phyloP scores from a whole-genome alignment of 2,329 filamentous ascomycete species.

The Harringtonia aguacate region DNA sequence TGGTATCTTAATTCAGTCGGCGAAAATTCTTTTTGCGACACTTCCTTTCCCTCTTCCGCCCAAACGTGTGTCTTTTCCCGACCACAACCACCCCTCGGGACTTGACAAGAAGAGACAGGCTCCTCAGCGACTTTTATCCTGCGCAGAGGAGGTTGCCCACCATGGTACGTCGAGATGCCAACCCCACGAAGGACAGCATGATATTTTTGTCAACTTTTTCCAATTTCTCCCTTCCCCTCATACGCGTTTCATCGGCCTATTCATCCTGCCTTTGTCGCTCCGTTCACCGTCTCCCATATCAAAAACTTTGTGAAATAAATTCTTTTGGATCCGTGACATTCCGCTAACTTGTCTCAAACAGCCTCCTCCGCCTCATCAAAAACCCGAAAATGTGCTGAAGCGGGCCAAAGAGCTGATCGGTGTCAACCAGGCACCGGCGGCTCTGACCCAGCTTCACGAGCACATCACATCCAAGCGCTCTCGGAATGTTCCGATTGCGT shows the following conservation, averaged over 20 bases:
- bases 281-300: too few relatives aligned
- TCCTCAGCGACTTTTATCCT: constrained; percentile 4
- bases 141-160: constrained; percentile 40
- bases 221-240: neutral
- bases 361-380: constrained; percentile 94
- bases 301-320: too few relatives aligned
- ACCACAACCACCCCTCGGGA: constrained; percentile 1
- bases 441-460: constrained; percentile 91
- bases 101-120: constrained; percentile 4
- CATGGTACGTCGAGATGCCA: constrained; percentile 26
- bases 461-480: constrained; percentile 98
- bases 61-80: constrained; percentile 3
- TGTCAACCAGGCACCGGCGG: constrained; percentile 85
- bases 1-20: neutral
- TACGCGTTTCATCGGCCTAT: neutral
- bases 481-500: constrained; percentile 91
- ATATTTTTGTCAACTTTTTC: neutral
- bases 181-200: neutral
- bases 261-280: too few relatives aligned
- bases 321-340: too few relatives aligned
- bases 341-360: constrained; percentile 4
- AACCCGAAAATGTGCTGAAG: constrained; percentile 98
- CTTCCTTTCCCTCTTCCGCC: neutral
- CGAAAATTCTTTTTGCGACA: constrained; percentile 5
- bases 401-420: constrained; percentile 97